phyloP scores from a whole-genome alignment of 2,329 filamentous ascomycete genomes.

The Penicillium corylophilum region DNA sequence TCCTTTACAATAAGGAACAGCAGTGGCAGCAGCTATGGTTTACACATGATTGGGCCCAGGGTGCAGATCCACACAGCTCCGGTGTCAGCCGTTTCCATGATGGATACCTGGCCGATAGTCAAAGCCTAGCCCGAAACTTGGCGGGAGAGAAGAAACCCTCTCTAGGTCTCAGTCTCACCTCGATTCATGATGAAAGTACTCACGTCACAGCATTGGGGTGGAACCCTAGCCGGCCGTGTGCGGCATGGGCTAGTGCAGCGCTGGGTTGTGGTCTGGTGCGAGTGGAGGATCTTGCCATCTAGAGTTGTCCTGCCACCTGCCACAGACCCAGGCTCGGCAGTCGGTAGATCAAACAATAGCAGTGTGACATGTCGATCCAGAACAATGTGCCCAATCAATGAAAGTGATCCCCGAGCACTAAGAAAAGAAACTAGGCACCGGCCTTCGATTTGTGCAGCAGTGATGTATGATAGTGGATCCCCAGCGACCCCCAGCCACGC shows the following conservation, averaged over 20 bases:
- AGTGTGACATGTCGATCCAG: conserved; percentile 1
- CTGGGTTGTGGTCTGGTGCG: conserved; percentile 67
- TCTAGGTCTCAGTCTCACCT: conserved; percentile 36
- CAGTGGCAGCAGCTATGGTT: conserved; percentile 60
- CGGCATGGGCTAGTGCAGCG: conserved; percentile 66
- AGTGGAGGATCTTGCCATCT: conserved; percentile 62
- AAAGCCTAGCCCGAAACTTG: conserved; percentile 32
- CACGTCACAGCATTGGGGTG: conserved; percentile 63
- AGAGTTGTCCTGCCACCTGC: conserved; percentile 13
- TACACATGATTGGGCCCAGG: conserved; percentile 54
- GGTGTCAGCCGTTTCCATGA: conserved; percentile 46
- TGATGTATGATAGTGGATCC: conserved; percentile 8
- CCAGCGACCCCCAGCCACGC: conserved; percentile 20
- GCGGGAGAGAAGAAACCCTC: conserved; percentile 32
- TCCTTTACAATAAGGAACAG: conserved; percentile 51
- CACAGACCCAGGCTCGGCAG: background rate
- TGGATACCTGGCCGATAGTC: conserved; percentile 43
- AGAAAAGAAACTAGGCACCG: conserved; percentile 26
- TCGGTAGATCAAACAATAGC: conserved; percentile 1
- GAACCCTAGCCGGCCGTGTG: conserved; percentile 67
- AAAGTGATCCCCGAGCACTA: conserved; percentile 11
- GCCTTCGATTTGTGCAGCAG: background rate
- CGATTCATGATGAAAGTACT: conserved; percentile 62
- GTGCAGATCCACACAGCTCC: conserved; percentile 24
- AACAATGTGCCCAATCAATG: conserved; percentile 1